Evolutionary conservation across 176 grass and related monocot genomes (phyloP).

Genomic region (Avena sativa): DNA sequence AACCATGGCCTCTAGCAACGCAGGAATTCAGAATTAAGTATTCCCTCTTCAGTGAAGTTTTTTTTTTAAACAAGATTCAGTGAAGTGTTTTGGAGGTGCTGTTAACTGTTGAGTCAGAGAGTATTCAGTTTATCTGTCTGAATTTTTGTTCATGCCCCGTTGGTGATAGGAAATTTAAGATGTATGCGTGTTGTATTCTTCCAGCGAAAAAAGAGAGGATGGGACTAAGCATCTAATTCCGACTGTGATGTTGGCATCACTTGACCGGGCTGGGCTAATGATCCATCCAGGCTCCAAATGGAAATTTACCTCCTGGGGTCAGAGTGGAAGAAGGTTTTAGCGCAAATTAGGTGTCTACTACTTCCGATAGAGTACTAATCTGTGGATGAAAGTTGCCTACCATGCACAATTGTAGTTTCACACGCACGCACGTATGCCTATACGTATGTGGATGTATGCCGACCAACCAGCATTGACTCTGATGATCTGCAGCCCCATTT

Average conservation of each 20-base stretch:
- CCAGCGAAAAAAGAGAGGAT: no score
- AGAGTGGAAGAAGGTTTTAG: background rate
- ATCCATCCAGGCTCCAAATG: conserved; percentile 4
- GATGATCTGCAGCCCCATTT: conserved; percentile 16
- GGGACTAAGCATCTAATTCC: background rate
- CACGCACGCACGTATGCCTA: conserved; percentile 14
- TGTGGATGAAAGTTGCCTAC: conserved; percentile 8
- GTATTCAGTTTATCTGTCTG: no score
- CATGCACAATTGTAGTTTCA: background rate
- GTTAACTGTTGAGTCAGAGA: no score
- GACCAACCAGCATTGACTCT: conserved; percentile 53
- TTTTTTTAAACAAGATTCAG: no score
- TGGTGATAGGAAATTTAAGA: no score
- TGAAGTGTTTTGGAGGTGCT: no score
- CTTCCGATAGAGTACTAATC: background rate
- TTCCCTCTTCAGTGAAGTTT: no score
- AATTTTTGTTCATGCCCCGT: no score
- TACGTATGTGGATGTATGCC: conserved; percentile 6
- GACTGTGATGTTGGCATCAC: conserved; percentile 7
- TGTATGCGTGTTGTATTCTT: no score
- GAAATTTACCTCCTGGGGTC: no score
- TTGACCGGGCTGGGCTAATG: conserved; percentile 28
- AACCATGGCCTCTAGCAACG: no score
- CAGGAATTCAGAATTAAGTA: no score
- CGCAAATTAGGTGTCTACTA: background rate